Conservation (phyloP, 306 rosid species). For the Cajanus cajan region DNA sequence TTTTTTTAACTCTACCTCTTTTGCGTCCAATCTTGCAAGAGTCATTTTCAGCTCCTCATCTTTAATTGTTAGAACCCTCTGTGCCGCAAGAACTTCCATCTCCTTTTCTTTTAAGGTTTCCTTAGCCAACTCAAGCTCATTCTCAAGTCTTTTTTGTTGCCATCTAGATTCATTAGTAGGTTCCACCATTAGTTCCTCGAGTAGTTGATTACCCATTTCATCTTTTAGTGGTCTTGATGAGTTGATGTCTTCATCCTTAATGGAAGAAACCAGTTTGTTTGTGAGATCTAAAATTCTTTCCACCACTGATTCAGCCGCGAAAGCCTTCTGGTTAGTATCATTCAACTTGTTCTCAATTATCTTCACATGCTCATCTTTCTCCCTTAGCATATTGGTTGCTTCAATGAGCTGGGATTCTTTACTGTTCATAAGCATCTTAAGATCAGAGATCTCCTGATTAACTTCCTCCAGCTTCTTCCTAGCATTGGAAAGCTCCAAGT, state of each 20-base stretch:
- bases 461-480: slow-evolving; percentile 60
- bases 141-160: slow-evolving; percentile 60
- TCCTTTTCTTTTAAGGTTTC: slow-evolving; percentile 67
- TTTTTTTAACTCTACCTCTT: slow-evolving; percentile 56
- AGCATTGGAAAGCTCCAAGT: slow-evolving; percentile 75
- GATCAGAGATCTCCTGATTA: slow-evolving; percentile 66
- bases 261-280: slow-evolving; percentile 60
- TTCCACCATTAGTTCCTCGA: slow-evolving; percentile 41
- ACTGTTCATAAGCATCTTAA: slow-evolving; percentile 61
- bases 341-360: slow-evolving; percentile 54
- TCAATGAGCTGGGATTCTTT: slow-evolving; percentile 74
- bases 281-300: slow-evolving; percentile 70
- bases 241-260: slow-evolving; percentile 46
- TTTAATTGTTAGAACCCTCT: slow-evolving; percentile 66
- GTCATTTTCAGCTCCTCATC: slow-evolving; percentile 77
- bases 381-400: slow-evolving; percentile 67
- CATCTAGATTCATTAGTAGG: slow-evolving; percentile 45
- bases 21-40: slow-evolving; percentile 55
- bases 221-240: slow-evolving; percentile 16
- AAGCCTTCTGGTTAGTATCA: slow-evolving; percentile 52
- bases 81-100: slow-evolving; percentile 69
- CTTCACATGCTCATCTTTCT: slow-evolving; percentile 72
- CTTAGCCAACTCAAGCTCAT: slow-evolving; percentile 63
- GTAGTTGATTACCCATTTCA: slow-evolving; percentile 35
- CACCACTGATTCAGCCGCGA: slow-evolving; percentile 72